Evolutionary conservation across 345 rosid genomes (phyloP).

Genomic region (Aquilaria yunnanensis): DNA sequence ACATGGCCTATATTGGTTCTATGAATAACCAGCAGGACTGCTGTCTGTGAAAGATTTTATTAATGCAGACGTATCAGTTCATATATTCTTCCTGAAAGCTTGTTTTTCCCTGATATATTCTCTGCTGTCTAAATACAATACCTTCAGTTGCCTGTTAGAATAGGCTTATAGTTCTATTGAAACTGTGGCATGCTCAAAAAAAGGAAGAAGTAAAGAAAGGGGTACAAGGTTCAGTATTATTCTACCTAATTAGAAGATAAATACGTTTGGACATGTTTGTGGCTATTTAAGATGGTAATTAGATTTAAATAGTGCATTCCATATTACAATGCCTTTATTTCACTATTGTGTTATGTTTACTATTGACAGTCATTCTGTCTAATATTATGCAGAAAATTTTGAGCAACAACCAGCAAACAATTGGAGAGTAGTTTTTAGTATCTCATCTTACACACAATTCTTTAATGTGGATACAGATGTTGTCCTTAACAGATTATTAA

Average conservation of each 20-base stretch:
- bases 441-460: constrained; percentile 77
- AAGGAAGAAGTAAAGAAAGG: neutral
- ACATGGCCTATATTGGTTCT: too few relatives aligned
- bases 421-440: constrained; percentile 80
- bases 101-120: too few relatives aligned
- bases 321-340: neutral
- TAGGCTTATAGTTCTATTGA: neutral
- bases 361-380: constrained; percentile 3
- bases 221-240: neutral
- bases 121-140: neutral
- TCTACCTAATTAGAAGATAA: neutral
- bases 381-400: constrained; percentile 48
- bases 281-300: neutral
- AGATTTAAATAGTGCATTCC: neutral
- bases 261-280: neutral
- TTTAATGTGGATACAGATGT: constrained; percentile 87
- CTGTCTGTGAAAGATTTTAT: too few relatives aligned
- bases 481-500: constrained; percentile 72
- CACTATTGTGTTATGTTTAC: neutral
- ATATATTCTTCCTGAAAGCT: too few relatives aligned
- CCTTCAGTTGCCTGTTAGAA: neutral
- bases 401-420: constrained; percentile 72
- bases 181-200: neutral
- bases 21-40: too few relatives aligned
- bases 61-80: too few relatives aligned